These are phyloP conservation scores for Yarrowia deformans DNA, from an alignment of 805 yeast genomes.

Conservation along the genomic window DNA sequence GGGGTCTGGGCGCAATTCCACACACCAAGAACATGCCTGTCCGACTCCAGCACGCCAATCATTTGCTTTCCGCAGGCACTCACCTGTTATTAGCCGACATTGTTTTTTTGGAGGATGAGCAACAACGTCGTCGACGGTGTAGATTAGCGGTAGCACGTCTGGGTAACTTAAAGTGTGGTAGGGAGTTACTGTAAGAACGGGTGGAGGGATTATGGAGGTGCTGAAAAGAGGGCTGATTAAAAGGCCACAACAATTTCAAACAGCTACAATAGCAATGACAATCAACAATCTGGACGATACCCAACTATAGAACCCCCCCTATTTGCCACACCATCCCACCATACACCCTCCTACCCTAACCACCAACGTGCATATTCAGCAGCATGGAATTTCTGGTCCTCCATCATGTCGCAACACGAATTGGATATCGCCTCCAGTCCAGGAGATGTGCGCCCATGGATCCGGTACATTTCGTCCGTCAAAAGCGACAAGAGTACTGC, in stretches of 20 bases:
- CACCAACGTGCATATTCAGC: slow-evolving; percentile 36
- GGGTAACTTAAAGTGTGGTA: slow-evolving; percentile 23
- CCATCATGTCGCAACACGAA: slow-evolving; percentile 53
- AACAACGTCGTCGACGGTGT: slow-evolving; percentile 37
- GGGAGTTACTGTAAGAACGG: not conserved
- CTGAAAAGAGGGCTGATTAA: no score
- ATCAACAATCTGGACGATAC: no score
- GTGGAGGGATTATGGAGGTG: not conserved
- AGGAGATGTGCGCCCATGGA: slow-evolving; percentile 52
- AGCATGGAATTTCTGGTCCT: slow-evolving; percentile 37
- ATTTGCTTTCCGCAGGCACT: not conserved
- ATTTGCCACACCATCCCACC: not conserved
- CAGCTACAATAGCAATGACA: no score
- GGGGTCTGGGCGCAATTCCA: not conserved
- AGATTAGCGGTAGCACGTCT: slow-evolving; percentile 35
- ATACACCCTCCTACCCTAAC: slow-evolving; percentile 9
- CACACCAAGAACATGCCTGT: not conserved
- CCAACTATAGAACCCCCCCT: no score
- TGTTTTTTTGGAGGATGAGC: slow-evolving; percentile 20
- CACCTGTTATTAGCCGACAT: slow-evolving; percentile 38
- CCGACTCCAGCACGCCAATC: not conserved
- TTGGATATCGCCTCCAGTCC: slow-evolving; percentile 55
- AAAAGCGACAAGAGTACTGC: slow-evolving; percentile 8
- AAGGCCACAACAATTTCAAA: no score
- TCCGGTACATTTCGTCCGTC: slow-evolving; percentile 49